These are phyloP conservation scores for Malassezia globosa DNA, from an alignment of 1,284 basidiomycete species.

Conservation along the genomic window DNA sequence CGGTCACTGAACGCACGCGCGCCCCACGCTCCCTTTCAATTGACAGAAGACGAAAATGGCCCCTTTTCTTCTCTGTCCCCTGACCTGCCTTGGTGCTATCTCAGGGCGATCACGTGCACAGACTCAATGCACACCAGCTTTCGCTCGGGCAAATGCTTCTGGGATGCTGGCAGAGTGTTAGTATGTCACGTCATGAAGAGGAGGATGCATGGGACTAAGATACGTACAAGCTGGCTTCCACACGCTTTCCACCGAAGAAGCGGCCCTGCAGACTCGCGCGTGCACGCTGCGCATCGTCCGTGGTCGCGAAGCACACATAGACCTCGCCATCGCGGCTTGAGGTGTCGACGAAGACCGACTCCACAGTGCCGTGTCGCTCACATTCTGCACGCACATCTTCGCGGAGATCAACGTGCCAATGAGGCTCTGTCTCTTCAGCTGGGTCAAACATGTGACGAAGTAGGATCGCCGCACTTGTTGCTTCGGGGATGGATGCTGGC, in stretches of 20 bases:
- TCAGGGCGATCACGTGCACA: slow-evolving; percentile 7
- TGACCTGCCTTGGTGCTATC: no score
- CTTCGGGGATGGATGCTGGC: slow-evolving; percentile 58
- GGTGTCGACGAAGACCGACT: slow-evolving; percentile 80
- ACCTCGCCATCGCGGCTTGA: slow-evolving; percentile 77
- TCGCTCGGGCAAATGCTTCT: slow-evolving; percentile 8
- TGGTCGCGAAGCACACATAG: slow-evolving; percentile 75
- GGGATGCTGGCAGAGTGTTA: slow-evolving; percentile 6
- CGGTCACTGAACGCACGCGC: no score
- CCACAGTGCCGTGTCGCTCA: slow-evolving; percentile 71
- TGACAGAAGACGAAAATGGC: no score
- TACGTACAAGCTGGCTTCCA: slow-evolving; percentile 41
- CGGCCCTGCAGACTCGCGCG: slow-evolving; percentile 81
- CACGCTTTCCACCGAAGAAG: slow-evolving; percentile 40
- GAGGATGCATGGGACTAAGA: no score
- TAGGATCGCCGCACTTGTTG: slow-evolving; percentile 55
- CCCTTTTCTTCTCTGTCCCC: no score
- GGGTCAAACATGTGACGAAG: slow-evolving; percentile 95
- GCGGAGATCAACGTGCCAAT: slow-evolving; percentile 91
- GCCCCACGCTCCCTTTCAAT: not conserved
- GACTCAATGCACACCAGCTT: not conserved
- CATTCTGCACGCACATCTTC: slow-evolving; percentile 93
- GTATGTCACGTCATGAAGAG: no score
- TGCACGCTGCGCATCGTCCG: slow-evolving; percentile 70
- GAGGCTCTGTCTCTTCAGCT: slow-evolving; percentile 84